These are phyloP conservation scores for Ophiostoma novo-ulmi DNA, from an alignment of 2,329 filamentous ascomycete species.

Conservation along the genomic window DNA sequence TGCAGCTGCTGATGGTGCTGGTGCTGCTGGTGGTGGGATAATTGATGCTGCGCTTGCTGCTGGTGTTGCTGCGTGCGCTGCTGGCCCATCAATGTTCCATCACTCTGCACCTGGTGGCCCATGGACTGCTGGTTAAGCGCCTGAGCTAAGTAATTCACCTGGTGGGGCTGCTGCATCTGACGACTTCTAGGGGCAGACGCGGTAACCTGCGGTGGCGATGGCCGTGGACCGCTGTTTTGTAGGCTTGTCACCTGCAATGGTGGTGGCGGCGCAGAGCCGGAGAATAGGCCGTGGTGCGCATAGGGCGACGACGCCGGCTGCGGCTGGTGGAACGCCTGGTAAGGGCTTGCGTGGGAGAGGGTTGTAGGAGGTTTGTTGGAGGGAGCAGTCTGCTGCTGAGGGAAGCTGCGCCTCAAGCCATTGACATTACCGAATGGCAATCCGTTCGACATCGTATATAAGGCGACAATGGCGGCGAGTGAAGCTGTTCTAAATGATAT, in stretches of 20 bases:
- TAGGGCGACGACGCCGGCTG: slow-evolving; percentile 46
- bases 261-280: slow-evolving; percentile 43
- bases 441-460: slow-evolving; percentile 41
- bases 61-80: slow-evolving; percentile 31
- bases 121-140: slow-evolving; percentile 35
- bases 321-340: slow-evolving; percentile 44
- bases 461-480: not conserved
- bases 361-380: slow-evolving; percentile 48
- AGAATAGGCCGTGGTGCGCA: slow-evolving; percentile 46
- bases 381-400: slow-evolving; percentile 38
- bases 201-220: slow-evolving; percentile 45
- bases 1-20: slow-evolving; percentile 23
- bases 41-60: slow-evolving; percentile 27
- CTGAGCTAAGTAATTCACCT: slow-evolving; percentile 36
- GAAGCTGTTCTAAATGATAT: not conserved
- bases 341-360: slow-evolving; percentile 49
- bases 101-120: slow-evolving; percentile 33
- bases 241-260: slow-evolving; percentile 46
- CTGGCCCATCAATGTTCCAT: slow-evolving; percentile 33
- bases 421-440: slow-evolving; percentile 46
- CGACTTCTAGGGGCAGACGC: slow-evolving; percentile 44
- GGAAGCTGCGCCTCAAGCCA: slow-evolving; percentile 46
- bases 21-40: slow-evolving; percentile 23
- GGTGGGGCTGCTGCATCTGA: slow-evolving; percentile 41
- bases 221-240: slow-evolving; percentile 39